Evolutionary conservation across 2,329 filamentous ascomycete genomes (phyloP).

Genomic region (Harringtonia aguacate): DNA sequence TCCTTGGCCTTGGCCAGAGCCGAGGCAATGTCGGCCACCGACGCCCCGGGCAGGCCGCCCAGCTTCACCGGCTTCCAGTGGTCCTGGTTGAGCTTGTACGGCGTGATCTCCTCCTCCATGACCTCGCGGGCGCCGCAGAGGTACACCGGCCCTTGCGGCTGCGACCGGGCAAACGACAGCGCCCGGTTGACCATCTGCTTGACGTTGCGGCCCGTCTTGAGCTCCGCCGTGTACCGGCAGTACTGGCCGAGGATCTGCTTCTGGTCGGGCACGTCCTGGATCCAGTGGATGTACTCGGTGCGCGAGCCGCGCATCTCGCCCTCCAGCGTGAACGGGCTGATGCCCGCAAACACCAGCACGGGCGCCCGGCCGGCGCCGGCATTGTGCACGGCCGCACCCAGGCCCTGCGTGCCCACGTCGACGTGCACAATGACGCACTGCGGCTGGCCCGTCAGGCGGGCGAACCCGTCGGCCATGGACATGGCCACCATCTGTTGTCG

Average conservation of each 20-base stretch:
- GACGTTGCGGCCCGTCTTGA: constrained; percentile 74
- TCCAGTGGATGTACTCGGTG: constrained; percentile 32
- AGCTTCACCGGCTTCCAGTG: constrained; percentile 64
- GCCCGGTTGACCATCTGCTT: constrained; percentile 86
- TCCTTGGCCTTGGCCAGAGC: constrained; percentile 52
- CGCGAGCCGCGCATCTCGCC: constrained; percentile 28
- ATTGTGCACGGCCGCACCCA: constrained; percentile 63
- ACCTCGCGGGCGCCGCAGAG: constrained; percentile 68
- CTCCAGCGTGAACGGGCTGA: constrained; percentile 30
- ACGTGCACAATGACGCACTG: constrained; percentile 65
- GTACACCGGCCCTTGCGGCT: constrained; percentile 72
- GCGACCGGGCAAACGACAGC: constrained; percentile 67
- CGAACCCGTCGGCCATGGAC: constrained; percentile 66
- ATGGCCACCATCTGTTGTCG: constrained; percentile 64
- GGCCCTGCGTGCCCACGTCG: constrained; percentile 63
- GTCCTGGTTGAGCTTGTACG: constrained; percentile 56
- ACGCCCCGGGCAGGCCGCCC: constrained; percentile 42
- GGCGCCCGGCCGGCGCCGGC: constrained; percentile 57
- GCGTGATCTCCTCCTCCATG: constrained; percentile 74
- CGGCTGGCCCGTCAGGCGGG: constrained; percentile 52
- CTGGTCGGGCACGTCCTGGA: constrained; percentile 24
- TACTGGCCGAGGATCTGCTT: constrained; percentile 60
- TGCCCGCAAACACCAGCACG: constrained; percentile 36
- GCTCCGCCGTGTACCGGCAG: constrained; percentile 72
- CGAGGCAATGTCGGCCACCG: constrained; percentile 48